These are phyloP conservation scores for Pseudophaeomoniella oleicola DNA, from an alignment of 2,329 filamentous ascomycete species.

Conservation along the genomic window DNA sequence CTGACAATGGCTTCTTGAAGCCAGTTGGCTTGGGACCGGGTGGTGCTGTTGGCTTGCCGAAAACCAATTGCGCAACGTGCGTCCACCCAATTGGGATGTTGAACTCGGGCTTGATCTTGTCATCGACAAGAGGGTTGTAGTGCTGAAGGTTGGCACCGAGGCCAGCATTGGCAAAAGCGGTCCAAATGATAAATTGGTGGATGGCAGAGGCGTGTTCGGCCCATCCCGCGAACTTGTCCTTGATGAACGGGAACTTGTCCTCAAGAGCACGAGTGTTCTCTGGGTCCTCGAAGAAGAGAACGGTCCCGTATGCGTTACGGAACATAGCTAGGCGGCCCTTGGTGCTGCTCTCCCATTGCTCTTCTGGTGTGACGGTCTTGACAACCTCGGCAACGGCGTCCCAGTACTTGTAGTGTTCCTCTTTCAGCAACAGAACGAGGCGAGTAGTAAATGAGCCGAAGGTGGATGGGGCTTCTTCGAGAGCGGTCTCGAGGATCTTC, in stretches of 20 bases:
- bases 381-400: constrained; percentile 44
- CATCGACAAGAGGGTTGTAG: constrained; percentile 78
- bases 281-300: constrained; percentile 78
- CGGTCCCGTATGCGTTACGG: constrained; percentile 60
- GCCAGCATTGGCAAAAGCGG: constrained; percentile 67
- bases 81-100: constrained; percentile 57
- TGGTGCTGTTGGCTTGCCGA: constrained; percentile 33
- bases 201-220: constrained; percentile 65
- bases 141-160: constrained; percentile 84
- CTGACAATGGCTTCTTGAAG: background rate
- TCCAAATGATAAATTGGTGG: constrained; percentile 70
- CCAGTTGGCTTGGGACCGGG: background rate
- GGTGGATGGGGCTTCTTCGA: constrained; percentile 40
- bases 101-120: constrained; percentile 55
- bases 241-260: constrained; percentile 53
- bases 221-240: constrained; percentile 68
- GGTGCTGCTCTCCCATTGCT: constrained; percentile 22
- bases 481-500: constrained; percentile 6
- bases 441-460: constrained; percentile 87
- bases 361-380: constrained; percentile 53
- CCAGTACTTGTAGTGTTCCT: constrained; percentile 82
- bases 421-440: constrained; percentile 61
- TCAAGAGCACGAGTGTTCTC: constrained; percentile 48
- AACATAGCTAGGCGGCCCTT: constrained; percentile 42
- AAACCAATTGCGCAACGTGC: constrained; percentile 71